Evolutionary conservation across 306 rosid species (phyloP).

Genomic region (Casuarina glauca): DNA sequence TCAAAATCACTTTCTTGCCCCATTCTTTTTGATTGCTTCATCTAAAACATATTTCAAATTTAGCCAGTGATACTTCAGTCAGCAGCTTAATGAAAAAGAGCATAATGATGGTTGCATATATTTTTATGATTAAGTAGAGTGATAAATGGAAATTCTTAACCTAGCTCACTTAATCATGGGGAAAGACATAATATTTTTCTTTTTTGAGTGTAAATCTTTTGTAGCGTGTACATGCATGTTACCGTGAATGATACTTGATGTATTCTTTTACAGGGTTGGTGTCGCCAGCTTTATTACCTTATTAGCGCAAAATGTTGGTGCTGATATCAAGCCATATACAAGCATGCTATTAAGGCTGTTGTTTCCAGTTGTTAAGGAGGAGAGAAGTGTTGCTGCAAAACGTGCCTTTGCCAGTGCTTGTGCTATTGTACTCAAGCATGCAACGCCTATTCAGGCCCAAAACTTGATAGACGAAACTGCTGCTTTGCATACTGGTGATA

Average conservation of each 20-base stretch:
- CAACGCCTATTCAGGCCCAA: slow-evolving; percentile 66
- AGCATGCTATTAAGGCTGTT: slow-evolving; percentile 68
- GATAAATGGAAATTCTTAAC: neutral
- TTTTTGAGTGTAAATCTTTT: neutral
- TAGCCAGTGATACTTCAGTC: neutral
- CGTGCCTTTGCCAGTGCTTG: slow-evolving; percentile 94
- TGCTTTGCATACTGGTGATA: slow-evolving; percentile 81
- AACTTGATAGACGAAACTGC: slow-evolving; percentile 76
- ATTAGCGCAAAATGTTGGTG: slow-evolving; percentile 76
- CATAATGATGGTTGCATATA: neutral
- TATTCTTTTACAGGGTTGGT: slow-evolving; percentile 73
- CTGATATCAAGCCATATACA: slow-evolving; percentile 78
- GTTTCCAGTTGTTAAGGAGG: slow-evolving; percentile 87
- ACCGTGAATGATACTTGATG: slow-evolving; percentile 8
- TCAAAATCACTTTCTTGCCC: too few species aligned
- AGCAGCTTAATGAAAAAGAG: neutral
- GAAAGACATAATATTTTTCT: neutral
- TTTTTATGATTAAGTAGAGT: neutral
- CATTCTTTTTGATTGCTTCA: neutral
- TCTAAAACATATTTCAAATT: neutral
- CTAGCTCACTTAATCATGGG: neutral
- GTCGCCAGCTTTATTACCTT: slow-evolving; percentile 82
- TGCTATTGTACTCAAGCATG: slow-evolving; percentile 61
- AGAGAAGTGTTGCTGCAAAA: slow-evolving; percentile 76
- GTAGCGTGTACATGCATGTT: neutral